These are phyloP conservation scores for Eucalyptus erythrocorys DNA, from an alignment of 345 rosid genomes.

Conservation along the genomic window DNA sequence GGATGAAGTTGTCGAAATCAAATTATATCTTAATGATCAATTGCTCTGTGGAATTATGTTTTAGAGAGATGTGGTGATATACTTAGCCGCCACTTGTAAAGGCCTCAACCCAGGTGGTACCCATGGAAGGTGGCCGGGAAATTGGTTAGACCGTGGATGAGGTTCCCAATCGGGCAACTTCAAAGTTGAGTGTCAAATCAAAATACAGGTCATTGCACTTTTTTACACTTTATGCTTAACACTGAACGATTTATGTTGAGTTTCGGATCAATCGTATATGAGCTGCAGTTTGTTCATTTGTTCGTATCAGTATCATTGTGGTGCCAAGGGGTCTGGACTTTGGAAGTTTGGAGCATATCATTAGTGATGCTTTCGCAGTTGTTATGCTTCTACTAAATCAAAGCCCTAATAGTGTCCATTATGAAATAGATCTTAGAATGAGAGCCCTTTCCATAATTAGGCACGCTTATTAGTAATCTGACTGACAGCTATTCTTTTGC, in stretches of 20 bases:
- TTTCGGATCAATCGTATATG: not conserved
- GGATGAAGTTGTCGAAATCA: too few species aligned
- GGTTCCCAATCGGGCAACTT: not conserved
- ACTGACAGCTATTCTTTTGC: not conserved
- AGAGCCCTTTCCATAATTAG: not conserved
- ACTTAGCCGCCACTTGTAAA: not conserved
- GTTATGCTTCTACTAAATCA: not conserved
- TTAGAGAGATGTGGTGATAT: too few species aligned
- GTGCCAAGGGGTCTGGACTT: not conserved
- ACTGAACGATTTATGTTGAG: not conserved
- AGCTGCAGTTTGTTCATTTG: not conserved
- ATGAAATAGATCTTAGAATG: not conserved
- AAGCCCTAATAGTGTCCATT: not conserved
- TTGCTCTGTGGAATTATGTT: too few species aligned
- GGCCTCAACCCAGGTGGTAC: not conserved
- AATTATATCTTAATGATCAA: not conserved
- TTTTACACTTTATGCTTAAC: not conserved
- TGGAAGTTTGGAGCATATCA: not conserved
- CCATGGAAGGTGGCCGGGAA: not conserved
- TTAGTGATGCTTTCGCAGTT: not conserved
- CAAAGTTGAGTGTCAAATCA: slow-evolving; percentile 16
- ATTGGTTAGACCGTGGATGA: not conserved
- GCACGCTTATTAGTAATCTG: not conserved
- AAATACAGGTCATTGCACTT: slow-evolving; percentile 27
- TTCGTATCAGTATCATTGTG: too few species aligned